Evolutionary conservation across 2,329 filamentous ascomycete species (phyloP).

Genomic region (Metarhizium robertsii): DNA sequence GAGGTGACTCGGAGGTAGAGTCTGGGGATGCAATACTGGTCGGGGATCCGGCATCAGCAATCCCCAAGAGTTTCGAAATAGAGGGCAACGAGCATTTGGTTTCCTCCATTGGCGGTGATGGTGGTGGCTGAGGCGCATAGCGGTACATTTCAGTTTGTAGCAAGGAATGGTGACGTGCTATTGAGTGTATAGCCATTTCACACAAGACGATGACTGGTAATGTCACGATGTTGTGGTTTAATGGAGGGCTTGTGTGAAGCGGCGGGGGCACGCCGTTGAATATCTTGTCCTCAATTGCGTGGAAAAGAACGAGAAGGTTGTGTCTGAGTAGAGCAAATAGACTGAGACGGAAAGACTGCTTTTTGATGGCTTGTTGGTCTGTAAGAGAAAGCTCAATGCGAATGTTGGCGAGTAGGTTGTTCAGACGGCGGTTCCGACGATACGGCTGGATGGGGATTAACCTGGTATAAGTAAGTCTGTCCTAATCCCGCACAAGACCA

Average conservation of each 20-base stretch:
- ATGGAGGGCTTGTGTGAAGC: not conserved
- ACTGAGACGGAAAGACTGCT: not conserved
- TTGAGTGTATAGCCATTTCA: conserved; percentile 14
- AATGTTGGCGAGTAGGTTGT: not conserved
- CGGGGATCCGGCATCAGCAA: conserved; percentile 62
- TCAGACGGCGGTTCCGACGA: conserved; percentile 1
- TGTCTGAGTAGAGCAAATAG: not conserved
- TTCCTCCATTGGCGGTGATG: conserved; percentile 69
- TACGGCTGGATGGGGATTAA: conserved; percentile 5
- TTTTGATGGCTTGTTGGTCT: not conserved
- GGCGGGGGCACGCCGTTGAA: too few species aligned
- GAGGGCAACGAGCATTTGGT: conserved; percentile 82
- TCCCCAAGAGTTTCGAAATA: conserved; percentile 80
- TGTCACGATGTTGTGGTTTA: not conserved
- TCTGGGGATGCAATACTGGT: conserved; percentile 46
- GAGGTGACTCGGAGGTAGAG: conserved; percentile 28
- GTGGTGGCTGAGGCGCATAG: conserved; percentile 53
- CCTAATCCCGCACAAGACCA: conserved; percentile 3
- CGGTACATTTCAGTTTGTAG: conserved; percentile 15
- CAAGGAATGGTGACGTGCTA: conserved; percentile 18
- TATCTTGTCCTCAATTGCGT: not conserved
- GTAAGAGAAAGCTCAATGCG: not conserved
- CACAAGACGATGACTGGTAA: not conserved
- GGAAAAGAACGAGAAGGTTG: not conserved
- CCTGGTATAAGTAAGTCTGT: conserved; percentile 12